A percentile compares a stretch with the other conserved stretches of the same genome.
phyloP scores from a whole-genome alignment of 441 rosid species.

The Corymbia citriodora region DNA sequence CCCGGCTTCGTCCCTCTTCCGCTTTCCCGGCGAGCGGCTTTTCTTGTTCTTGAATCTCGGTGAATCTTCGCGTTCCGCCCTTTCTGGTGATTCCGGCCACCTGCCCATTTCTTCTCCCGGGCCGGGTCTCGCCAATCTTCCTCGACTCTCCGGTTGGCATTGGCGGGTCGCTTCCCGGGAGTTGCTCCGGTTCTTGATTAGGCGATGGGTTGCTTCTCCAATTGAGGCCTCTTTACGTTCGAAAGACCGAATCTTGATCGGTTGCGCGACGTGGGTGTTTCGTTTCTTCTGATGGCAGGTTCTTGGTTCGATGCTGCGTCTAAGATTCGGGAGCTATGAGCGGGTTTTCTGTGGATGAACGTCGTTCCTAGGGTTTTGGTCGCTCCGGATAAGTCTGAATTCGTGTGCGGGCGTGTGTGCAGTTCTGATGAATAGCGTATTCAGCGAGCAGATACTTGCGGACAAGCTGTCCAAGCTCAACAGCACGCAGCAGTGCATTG shows the following conservation, averaged over 20 bases:
- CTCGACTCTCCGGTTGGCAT: not conserved
- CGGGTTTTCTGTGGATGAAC: not conserved
- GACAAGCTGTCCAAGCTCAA: constrained; percentile 98
- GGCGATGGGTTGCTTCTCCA: not conserved
- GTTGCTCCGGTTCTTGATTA: not conserved
- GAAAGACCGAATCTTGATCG: not conserved
- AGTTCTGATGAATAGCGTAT: constrained; percentile 67
- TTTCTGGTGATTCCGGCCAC: not conserved
- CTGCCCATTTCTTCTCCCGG: not conserved
- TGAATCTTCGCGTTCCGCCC: not conserved
- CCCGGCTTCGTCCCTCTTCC: not conserved
- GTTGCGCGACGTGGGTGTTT: not conserved
- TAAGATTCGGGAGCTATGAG: not conserved
- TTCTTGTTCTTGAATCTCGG: not conserved
- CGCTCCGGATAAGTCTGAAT: not conserved
- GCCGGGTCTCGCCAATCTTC: not conserved
- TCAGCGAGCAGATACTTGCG: constrained; percentile 83
- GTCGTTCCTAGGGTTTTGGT: not conserved
- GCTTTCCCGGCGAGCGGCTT: not conserved
- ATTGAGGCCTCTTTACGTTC: not conserved
- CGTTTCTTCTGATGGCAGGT: not conserved
- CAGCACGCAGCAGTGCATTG: constrained; percentile 91
- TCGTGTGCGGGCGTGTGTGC: not conserved
- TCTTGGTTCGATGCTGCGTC: not conserved
- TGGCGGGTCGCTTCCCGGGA: not conserved